These are phyloP conservation scores for Pythium oligandrum DNA, from an alignment of 352 stramenopile species.

Conservation along the genomic window DNA sequence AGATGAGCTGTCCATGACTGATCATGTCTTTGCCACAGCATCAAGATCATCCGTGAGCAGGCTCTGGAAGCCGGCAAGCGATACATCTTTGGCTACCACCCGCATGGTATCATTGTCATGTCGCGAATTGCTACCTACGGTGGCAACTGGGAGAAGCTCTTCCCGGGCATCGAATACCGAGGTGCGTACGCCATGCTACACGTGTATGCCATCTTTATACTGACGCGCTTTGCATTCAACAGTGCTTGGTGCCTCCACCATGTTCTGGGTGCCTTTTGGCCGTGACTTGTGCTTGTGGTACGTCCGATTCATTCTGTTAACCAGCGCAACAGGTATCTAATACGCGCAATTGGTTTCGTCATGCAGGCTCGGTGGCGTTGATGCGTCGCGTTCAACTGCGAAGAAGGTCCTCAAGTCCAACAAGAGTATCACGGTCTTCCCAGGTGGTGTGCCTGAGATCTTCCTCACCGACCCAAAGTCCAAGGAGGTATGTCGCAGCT, in stretches of 20 bases:
- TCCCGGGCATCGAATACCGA: conserved; percentile 48
- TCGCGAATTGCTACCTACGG: conserved; percentile 64
- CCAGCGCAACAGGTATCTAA: too few relatives aligned
- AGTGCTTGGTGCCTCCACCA: conserved; percentile 58
- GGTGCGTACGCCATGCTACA: conserved; percentile 17
- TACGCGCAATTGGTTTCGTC: background rate
- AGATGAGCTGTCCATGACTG: background rate
- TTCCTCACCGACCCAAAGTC: conserved; percentile 70
- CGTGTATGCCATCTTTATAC: background rate
- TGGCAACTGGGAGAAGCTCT: conserved; percentile 68
- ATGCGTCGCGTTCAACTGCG: conserved; percentile 64
- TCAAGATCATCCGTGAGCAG: conserved; percentile 65
- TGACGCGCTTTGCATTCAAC: conserved; percentile 6
- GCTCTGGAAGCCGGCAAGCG: conserved; percentile 57
- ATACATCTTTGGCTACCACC: conserved; percentile 74
- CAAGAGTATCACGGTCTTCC: conserved; percentile 70
- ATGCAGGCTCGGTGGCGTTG: conserved; percentile 52
- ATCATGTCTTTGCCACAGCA: conserved; percentile 8
- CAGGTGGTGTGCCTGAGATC: conserved; percentile 71
- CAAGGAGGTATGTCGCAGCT: conserved; percentile 29
- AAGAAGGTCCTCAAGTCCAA: conserved; percentile 68
- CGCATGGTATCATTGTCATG: conserved; percentile 71
- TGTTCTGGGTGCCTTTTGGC: conserved; percentile 64
- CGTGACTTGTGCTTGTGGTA: conserved; percentile 67
- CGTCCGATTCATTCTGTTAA: background rate